Conservation (phyloP, 2,329 filamentous ascomycete species). For the Erysiphe pulchra region DNA sequence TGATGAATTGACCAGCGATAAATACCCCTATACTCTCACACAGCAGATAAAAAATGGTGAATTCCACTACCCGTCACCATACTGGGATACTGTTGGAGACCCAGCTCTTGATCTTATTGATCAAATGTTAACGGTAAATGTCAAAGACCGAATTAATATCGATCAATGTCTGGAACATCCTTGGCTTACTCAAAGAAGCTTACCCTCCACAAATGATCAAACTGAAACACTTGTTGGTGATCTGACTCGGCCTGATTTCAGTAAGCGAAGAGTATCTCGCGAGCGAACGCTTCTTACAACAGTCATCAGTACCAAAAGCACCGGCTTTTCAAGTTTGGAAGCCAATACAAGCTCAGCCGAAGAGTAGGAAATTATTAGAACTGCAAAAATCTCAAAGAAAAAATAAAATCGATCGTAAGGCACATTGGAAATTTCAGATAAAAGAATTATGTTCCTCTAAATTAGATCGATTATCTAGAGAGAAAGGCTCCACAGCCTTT, state of each 20-base stretch:
- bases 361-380: background rate
- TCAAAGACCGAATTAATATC: slow-evolving; percentile 59
- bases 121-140: slow-evolving; percentile 74
- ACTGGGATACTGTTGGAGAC: slow-evolving; percentile 78
- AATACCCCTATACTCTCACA: slow-evolving; percentile 67
- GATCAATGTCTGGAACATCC: slow-evolving; percentile 80
- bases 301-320: slow-evolving; percentile 48
- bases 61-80: slow-evolving; percentile 89
- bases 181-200: slow-evolving; percentile 44
- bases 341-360: background rate
- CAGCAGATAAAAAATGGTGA: slow-evolving; percentile 74
- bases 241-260: slow-evolving; percentile 58
- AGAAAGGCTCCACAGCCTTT: no score
- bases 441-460: no score
- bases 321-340: slow-evolving; percentile 7
- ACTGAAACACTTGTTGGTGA: slow-evolving; percentile 83
- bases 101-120: slow-evolving; percentile 81
- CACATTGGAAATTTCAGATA: no score
- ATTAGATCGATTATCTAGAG: no score
- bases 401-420: no score
- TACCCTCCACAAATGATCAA: slow-evolving; percentile 45
- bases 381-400: no score
- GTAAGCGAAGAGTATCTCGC: slow-evolving; percentile 50
- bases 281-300: slow-evolving; percentile 68
- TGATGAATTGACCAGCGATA: slow-evolving; percentile 58